Evolutionary conservation across 441 rosid species (phyloP), one percentile per base, ranked within the genome.

Genomic region (Viola pubescens): DNA sequence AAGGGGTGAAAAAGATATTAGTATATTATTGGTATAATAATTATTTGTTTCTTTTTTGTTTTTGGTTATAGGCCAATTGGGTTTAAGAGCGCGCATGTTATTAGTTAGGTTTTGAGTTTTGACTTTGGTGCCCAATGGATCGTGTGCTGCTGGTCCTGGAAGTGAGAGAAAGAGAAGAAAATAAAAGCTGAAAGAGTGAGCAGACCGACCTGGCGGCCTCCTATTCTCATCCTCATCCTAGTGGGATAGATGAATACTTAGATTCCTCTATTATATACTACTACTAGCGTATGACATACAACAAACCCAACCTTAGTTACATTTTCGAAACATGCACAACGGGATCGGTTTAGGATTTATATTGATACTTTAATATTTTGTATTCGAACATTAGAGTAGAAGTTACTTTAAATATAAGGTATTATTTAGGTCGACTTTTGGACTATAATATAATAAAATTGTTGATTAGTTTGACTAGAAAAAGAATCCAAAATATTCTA

Each of bases 21-120:
- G 19, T 16, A 16, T 16, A 16, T 16, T 16, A 16, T 16, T 16
- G 19, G 19, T 16, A 16, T 16, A 16, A 16, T 16, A 16, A 16
- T 16, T 16, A 16, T 16, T 16, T 16, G 19, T 16, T 16, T 16
- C 0, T 16, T 16, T 16, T 16, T 16, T 16, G 19, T 16, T 16
- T 16, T 16, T 16, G 19, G 19, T 56, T 45, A n/a, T 38, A n/a
- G 47, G 47, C 40, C 52, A 53, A 12, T 45, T 56, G 52, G 19
- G n/a, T 6, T 47, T 1, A 37, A 59, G 37, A 37, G 37, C 38
- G 56, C 26, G 62, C 65, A 68, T 46, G 59, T 38, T 44, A 26
- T 2, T 61, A 53, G 82, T 76, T 79, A 73, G 79, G 77, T 67
- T 70, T 52, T 7, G 69, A 70, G 73, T 66, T 55, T 75, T 77